Conservation (phyloP, 1,284 basidiomycete species). For the Trichosporon sp. region DNA sequence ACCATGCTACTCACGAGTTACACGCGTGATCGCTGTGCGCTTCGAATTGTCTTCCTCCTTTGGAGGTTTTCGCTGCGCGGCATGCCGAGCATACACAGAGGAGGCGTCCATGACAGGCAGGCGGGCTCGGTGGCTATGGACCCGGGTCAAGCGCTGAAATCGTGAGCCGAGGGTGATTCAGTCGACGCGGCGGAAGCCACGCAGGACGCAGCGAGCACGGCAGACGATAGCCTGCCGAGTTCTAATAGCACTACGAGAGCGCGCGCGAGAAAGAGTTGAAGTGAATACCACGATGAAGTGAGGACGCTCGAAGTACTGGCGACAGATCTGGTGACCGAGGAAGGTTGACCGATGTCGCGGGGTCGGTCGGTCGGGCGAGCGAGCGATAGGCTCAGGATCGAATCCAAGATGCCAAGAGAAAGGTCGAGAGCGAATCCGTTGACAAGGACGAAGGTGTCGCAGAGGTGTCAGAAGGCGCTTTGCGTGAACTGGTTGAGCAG, state of each 20-base stretch:
- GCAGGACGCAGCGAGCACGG: neutral
- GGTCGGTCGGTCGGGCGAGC: neutral
- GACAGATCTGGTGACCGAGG: constrained; percentile 7
- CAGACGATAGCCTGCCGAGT: neutral
- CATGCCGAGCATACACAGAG: constrained; percentile 3
- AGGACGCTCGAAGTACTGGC: neutral
- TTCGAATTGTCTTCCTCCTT: neutral
- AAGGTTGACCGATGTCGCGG: neutral
- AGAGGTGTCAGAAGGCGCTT: neutral
- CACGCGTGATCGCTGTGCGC: constrained; percentile 5
- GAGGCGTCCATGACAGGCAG: neutral
- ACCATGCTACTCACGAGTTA: neutral
- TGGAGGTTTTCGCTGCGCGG: neutral
- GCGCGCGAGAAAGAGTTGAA: neutral
- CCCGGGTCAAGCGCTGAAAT: too few relatives aligned
- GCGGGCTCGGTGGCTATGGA: neutral
- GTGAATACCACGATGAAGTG: neutral
- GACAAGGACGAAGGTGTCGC: neutral
- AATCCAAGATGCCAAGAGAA: neutral
- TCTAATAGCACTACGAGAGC: too few relatives aligned
- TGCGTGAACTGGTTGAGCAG: neutral
- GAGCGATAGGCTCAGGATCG: neutral
- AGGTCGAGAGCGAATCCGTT: neutral
- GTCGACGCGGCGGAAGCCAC: too few relatives aligned
- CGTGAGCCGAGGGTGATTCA: neutral